Evolutionary conservation across 257 asterid genomes (phyloP).

Genomic region (Petunia secreta): DNA sequence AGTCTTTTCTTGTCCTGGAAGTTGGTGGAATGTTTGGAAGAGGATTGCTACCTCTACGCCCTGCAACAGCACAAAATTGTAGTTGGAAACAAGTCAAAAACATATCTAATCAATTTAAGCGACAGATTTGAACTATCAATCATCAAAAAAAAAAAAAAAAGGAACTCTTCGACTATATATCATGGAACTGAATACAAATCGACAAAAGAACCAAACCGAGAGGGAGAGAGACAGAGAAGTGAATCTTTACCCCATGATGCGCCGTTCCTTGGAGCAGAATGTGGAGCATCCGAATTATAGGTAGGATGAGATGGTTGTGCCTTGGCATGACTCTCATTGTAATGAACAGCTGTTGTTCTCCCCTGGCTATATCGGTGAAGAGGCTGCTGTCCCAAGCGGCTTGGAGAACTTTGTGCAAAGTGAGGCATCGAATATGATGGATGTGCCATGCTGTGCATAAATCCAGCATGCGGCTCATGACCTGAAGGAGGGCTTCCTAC

Average conservation of each 20-base stretch:
- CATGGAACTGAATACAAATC: not conserved
- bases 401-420: conserved; percentile 61
- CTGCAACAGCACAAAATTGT: conserved; percentile 44
- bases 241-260: conserved; percentile 50
- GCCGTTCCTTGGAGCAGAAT: conserved; percentile 54
- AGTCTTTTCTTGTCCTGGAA: conserved; percentile 67
- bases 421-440: conserved; percentile 67
- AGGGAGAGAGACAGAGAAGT: not conserved
- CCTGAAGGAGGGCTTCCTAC: conserved; percentile 54
- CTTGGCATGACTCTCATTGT: conserved; percentile 51
- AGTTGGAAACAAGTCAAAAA: conserved; percentile 15
- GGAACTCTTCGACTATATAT: not conserved
- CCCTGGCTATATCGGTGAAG: conserved; percentile 63
- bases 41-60: conserved; percentile 70
- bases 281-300: conserved; percentile 46
- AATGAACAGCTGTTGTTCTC: conserved; percentile 60
- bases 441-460: conserved; percentile 46
- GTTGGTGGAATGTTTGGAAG: conserved; percentile 58
- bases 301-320: conserved; percentile 51
- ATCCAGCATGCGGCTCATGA: conserved; percentile 49
- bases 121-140: not conserved
- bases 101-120: conserved; percentile 11
- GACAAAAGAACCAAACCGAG: not conserved
- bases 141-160: not conserved
- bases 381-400: conserved; percentile 71